These are phyloP conservation scores for Stachybotrys echinatus DNA, from an alignment of 2,329 filamentous ascomycete genomes.

Conservation along the genomic window DNA sequence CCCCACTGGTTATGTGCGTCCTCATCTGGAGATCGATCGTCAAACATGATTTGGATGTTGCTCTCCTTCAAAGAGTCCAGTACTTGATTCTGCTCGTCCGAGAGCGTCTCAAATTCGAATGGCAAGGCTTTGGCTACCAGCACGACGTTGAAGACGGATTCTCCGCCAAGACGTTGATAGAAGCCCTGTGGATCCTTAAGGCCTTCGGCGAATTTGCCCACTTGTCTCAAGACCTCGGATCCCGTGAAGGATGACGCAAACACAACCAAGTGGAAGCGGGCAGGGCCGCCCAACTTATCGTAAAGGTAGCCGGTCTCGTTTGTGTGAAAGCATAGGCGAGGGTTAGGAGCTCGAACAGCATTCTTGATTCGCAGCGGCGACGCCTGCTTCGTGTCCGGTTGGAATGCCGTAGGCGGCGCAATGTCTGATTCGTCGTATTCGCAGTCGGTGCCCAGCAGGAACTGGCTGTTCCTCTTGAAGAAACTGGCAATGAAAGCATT, in stretches of 20 bases:
- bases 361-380: conserved; percentile 11
- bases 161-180: conserved; percentile 17
- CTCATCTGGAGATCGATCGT: conserved; percentile 4
- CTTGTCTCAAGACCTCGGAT: conserved; percentile 6
- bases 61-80: background rate
- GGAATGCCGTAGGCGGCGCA: conserved; percentile 4
- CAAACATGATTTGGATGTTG: background rate
- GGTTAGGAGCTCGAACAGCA: conserved; percentile 24
- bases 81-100: background rate
- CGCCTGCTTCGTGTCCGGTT: background rate
- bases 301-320: conserved; percentile 22
- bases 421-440: conserved; percentile 12
- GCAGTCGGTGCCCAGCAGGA: conserved; percentile 20
- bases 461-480: conserved; percentile 17
- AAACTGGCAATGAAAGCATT: conserved; percentile 16
- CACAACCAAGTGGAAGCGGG: conserved; percentile 21
- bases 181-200: conserved; percentile 14
- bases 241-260: conserved; percentile 18
- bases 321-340: conserved; percentile 17
- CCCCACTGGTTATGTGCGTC: conserved; percentile 5
- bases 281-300: conserved; percentile 17
- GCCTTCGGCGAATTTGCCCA: conserved; percentile 7
- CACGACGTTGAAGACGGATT: conserved; percentile 19
- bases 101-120: conserved; percentile 9
- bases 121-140: conserved; percentile 20